These are phyloP conservation scores for Erysiphe pulchra DNA, from an alignment of 2,329 filamentous ascomycete species.

Conservation along the genomic window DNA sequence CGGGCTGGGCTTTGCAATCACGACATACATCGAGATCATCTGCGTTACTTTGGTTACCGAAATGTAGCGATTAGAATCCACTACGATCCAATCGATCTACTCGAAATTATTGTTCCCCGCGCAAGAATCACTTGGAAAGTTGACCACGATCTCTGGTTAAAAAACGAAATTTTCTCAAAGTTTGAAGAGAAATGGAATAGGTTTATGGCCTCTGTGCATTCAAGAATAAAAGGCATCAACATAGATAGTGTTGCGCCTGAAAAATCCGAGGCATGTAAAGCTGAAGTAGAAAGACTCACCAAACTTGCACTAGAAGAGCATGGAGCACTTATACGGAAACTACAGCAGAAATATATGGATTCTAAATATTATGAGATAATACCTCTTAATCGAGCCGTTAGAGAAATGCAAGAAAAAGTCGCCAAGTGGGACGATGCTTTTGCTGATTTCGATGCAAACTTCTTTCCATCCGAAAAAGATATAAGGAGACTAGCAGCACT, in stretches of 20 bases:
- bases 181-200: conserved; percentile 60
- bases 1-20: conserved; percentile 59
- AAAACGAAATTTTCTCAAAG: conserved; percentile 70
- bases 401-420: conserved; percentile 78
- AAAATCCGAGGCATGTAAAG: conserved; percentile 56
- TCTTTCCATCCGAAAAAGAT: conserved; percentile 85
- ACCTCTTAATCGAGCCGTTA: conserved; percentile 67
- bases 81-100: conserved; percentile 73
- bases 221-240: conserved; percentile 65
- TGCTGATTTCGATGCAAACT: conserved; percentile 73
- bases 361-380: conserved; percentile 95
- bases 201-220: conserved; percentile 72
- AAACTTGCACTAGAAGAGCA: conserved; percentile 72
- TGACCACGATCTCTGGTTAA: conserved; percentile 71
- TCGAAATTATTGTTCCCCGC: conserved; percentile 83
- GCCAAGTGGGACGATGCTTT: conserved; percentile 85
- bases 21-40: conserved; percentile 75
- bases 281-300: conserved; percentile 53
- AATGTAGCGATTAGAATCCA: conserved; percentile 73
- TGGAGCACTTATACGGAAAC: conserved; percentile 39
- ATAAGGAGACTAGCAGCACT: conserved; percentile 76
- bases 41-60: conserved; percentile 75
- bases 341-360: conserved; percentile 77
- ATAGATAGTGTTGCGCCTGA: conserved; percentile 77
- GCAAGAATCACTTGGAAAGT: conserved; percentile 93